Conservation (phyloP, 495 filamentous ascomycete genomes). For the Hypoxylon subgilvum region DNA sequence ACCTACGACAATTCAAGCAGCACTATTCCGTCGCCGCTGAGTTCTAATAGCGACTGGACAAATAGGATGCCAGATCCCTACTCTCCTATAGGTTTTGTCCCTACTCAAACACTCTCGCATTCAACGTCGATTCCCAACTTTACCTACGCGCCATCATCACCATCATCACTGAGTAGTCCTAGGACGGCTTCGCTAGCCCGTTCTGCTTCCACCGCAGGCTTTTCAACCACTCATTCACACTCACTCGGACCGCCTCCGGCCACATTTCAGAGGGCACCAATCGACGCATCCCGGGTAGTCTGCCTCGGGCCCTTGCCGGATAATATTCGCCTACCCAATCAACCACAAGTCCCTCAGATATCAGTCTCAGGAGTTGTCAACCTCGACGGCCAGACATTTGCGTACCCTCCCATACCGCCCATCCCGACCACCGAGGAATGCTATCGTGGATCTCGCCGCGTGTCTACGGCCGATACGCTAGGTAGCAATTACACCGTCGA, state of each 20-base stretch:
- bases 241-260: constrained; percentile 42
- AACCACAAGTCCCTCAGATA: constrained; percentile 15
- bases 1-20: constrained; percentile 49
- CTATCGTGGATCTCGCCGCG: constrained; percentile 20
- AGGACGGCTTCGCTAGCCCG: constrained; percentile 44
- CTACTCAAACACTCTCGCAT: constrained; percentile 38
- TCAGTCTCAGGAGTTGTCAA: constrained; percentile 47
- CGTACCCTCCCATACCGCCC: constrained; percentile 26
- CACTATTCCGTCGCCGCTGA: constrained; percentile 53
- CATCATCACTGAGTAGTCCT: constrained; percentile 40
- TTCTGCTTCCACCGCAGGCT: constrained; percentile 42
- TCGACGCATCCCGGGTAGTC: constrained; percentile 57
- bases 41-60: constrained; percentile 50
- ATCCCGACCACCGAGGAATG: constrained; percentile 20
- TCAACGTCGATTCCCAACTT: constrained; percentile 39
- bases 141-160: constrained; percentile 47
- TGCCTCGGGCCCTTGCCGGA: constrained; percentile 59
- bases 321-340: constrained; percentile 53
- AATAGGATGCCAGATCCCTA: constrained; percentile 47
- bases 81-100: constrained; percentile 47
- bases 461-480: constrained; percentile 51
- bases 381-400: constrained; percentile 38
- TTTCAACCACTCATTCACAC: constrained; percentile 38
- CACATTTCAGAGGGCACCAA: constrained; percentile 52
- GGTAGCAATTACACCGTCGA: constrained; percentile 60